Conservation (phyloP, 2,329 filamentous ascomycete species). For the Scedosporium aurantiacum region DNA sequence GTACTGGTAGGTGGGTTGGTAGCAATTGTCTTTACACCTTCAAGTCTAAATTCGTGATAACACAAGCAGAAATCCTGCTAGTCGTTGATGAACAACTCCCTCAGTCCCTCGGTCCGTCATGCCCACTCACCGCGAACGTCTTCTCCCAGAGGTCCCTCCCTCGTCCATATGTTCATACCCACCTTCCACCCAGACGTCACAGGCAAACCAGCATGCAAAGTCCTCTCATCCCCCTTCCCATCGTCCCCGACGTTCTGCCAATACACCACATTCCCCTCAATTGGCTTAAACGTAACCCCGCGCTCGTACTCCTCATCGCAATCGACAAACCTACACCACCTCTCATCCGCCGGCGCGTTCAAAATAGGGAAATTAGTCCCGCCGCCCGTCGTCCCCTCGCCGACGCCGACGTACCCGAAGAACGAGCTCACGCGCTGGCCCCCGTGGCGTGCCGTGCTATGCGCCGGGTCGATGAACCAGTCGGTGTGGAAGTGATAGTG, state of each 20-base stretch:
- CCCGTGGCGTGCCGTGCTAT: slow-evolving; percentile 26
- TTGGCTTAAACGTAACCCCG: slow-evolving; percentile 35
- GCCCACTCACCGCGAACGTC: not conserved
- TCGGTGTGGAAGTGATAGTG: slow-evolving; percentile 40
- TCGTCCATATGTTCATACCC: slow-evolving; percentile 42
- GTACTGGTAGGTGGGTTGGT: no score
- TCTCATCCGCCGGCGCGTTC: slow-evolving; percentile 22
- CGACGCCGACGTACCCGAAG: slow-evolving; percentile 33
- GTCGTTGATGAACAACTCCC: not conserved
- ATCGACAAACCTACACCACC: slow-evolving; percentile 34
- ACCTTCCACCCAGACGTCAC: slow-evolving; percentile 35
- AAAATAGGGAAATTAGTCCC: slow-evolving; percentile 38
- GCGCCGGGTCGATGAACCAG: slow-evolving; percentile 32
- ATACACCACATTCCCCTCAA: slow-evolving; percentile 36
- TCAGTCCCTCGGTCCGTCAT: not conserved
- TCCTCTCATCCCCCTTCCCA: slow-evolving; percentile 29
- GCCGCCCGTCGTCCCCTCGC: slow-evolving; percentile 29
- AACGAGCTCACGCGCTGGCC: slow-evolving; percentile 35
- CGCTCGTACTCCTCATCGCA: slow-evolving; percentile 36
- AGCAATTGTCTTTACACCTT: not conserved
- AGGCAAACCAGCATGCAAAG: slow-evolving; percentile 34
- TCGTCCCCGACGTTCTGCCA: slow-evolving; percentile 33
- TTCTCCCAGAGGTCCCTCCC: slow-evolving; percentile 24
- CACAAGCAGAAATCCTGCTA: not conserved
- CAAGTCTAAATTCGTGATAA: not conserved